Conservation (phyloP, 768 basidiomycete genomes). For the Nevesoporus exiguus region DNA sequence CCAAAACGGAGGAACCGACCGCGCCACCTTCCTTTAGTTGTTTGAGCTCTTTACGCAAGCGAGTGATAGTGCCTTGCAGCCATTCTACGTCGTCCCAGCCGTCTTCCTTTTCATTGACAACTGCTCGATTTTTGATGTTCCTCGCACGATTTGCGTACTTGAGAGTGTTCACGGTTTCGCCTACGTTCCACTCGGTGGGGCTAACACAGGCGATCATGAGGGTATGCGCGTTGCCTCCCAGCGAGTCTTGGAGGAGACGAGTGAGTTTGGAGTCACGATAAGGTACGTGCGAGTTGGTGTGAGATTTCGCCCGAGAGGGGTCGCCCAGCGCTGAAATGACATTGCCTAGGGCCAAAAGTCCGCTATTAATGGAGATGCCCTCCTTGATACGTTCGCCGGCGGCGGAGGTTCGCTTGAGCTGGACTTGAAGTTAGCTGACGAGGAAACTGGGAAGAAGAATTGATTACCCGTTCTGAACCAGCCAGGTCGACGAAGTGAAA, state of each 20-base stretch:
- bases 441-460: constrained; percentile 4
- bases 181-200: constrained; percentile 91
- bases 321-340: constrained; percentile 98
- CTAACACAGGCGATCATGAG: constrained; percentile 99
- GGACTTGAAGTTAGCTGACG: constrained; percentile 20
- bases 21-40: constrained; percentile 65
- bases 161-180: constrained; percentile 90
- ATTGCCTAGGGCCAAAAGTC: constrained; percentile 93
- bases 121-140: constrained; percentile 94
- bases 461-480: constrained; percentile 83
- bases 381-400: constrained; percentile 96
- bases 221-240: constrained; percentile 96
- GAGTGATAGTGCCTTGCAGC: constrained; percentile 81
- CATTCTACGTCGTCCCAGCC: constrained; percentile 99
- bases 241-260: constrained; percentile 70
- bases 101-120: constrained; percentile 90
- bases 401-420: constrained; percentile 96
- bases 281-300: constrained; percentile 86
- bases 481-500: constrained; percentile 99
- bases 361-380: constrained; percentile 98
- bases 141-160: constrained; percentile 97
- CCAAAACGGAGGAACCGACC: constrained; percentile 22
- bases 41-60: constrained; percentile 86
- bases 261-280: constrained; percentile 99
- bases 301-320: constrained; percentile 79